These are phyloP conservation scores for Kalmusia sp. DNA, from an alignment of 2,329 filamentous ascomycete genomes.

Conservation along the genomic window DNA sequence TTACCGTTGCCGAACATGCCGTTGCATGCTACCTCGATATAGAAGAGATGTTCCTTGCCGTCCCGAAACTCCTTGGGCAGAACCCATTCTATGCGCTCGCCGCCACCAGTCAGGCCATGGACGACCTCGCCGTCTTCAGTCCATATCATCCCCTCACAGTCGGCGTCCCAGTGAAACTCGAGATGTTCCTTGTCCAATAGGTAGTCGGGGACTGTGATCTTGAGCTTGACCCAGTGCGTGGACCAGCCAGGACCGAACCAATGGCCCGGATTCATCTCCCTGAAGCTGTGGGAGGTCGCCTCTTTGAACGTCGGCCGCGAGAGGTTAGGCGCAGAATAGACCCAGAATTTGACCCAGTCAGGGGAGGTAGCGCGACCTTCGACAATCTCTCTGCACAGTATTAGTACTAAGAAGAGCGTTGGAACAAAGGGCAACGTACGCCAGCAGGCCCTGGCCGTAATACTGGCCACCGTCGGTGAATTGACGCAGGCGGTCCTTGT, in stretches of 20 bases:
- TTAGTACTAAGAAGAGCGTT: slow-evolving; percentile 15
- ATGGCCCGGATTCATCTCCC: slow-evolving; percentile 74
- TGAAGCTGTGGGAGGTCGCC: slow-evolving; percentile 78
- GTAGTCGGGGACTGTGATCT: slow-evolving; percentile 76
- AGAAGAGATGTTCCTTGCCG: slow-evolving; percentile 86
- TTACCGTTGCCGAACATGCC: slow-evolving; percentile 96
- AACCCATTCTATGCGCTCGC: slow-evolving; percentile 90
- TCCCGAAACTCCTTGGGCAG: slow-evolving; percentile 82
- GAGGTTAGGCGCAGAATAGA: slow-evolving; percentile 82
- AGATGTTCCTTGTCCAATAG: slow-evolving; percentile 79
- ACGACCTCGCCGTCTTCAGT: slow-evolving; percentile 86
- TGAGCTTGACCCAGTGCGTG: slow-evolving; percentile 94
- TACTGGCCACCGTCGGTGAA: slow-evolving; percentile 80
- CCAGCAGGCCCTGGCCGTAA: slow-evolving; percentile 73
- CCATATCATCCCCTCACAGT: slow-evolving; percentile 96
- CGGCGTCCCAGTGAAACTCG: slow-evolving; percentile 96
- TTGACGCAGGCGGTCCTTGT: slow-evolving; percentile 80
- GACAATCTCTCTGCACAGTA: slow-evolving; percentile 68
- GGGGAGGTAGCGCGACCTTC: slow-evolving; percentile 72
- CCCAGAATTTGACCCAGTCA: slow-evolving; percentile 81
- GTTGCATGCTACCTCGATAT: slow-evolving; percentile 98
- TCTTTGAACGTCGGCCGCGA: slow-evolving; percentile 86
- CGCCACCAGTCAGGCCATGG: slow-evolving; percentile 89
- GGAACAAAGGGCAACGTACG: slow-evolving; percentile 56
- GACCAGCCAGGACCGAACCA: slow-evolving; percentile 95